Percentiles rank a stretch among this genome's conserved stretches.
These are phyloP conservation scores for Termitomyces eurrhizus DNA, from an alignment of 768 basidiomycete genomes.

Conservation along the genomic window DNA sequence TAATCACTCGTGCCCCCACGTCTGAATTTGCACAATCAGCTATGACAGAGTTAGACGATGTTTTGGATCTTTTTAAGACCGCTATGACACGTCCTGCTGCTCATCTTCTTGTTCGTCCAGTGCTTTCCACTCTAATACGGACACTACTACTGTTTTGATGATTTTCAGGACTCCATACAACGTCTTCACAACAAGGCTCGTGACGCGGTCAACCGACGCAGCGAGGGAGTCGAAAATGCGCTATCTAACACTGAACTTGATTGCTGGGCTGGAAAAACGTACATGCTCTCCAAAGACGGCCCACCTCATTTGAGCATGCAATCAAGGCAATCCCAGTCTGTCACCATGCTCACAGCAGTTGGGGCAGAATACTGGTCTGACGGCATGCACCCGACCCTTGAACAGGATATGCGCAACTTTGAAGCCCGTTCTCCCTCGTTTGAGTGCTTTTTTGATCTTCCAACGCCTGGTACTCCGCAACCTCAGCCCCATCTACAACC, in stretches of 20 bases:
- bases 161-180: constrained; percentile 35
- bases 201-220: constrained; percentile 30
- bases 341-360: not conserved
- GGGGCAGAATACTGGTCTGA: constrained; percentile 13
- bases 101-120: constrained; percentile 36
- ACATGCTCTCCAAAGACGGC: constrained; percentile 28
- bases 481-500: not conserved
- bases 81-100: constrained; percentile 45
- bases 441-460: constrained; percentile 25
- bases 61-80: constrained; percentile 42
- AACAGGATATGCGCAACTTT: constrained; percentile 38
- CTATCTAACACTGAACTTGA: constrained; percentile 48
- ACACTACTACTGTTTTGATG: not conserved
- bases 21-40: constrained; percentile 46
- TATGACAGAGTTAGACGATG: constrained; percentile 42
- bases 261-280: constrained; percentile 52
- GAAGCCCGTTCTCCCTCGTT: constrained; percentile 24
- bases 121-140: not conserved
- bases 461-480: constrained; percentile 1
- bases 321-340: constrained; percentile 2
- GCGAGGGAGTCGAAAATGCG: constrained; percentile 24
- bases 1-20: constrained; percentile 45
- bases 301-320: constrained; percentile 1
- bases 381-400: constrained; percentile 47
- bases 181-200: constrained; percentile 41